phyloP scores from a whole-genome alignment of 2,329 filamentous ascomycete species.

The Pyrenophora graminea region DNA sequence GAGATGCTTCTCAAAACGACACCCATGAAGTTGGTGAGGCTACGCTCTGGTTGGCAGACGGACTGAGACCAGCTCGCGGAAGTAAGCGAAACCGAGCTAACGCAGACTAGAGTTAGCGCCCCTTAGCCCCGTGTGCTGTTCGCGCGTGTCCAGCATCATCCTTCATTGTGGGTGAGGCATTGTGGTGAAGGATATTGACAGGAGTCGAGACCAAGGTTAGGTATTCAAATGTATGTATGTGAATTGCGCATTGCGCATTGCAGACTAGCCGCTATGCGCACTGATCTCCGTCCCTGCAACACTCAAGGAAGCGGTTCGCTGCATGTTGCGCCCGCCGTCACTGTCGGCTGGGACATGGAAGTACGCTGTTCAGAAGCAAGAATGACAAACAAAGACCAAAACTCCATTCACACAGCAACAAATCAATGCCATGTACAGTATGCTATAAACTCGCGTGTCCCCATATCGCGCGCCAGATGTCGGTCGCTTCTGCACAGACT shows the following conservation, averaged over 20 bases:
- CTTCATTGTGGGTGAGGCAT: neutral
- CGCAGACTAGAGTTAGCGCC: constrained; percentile 19
- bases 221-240: no score
- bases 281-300: no score
- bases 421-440: no score
- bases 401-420: no score
- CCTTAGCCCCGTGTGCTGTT: constrained; percentile 20
- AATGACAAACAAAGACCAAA: constrained; percentile 1
- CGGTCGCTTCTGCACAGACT: constrained; percentile 2
- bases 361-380: no score
- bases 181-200: neutral
- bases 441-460: no score
- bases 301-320: no score
- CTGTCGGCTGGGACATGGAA: no score
- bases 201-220: neutral
- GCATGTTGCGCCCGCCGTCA: no score
- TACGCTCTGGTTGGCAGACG: constrained; percentile 12
- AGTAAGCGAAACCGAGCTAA: constrained; percentile 13
- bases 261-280: no score
- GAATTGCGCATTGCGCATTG: no score
- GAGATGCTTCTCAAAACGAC: neutral
- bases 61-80: constrained; percentile 7
- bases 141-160: constrained; percentile 11
- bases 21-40: constrained; percentile 12
- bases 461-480: neutral